These are phyloP conservation scores for Cladophialophora carrionii DNA, from an alignment of 2,329 filamentous ascomycete genomes.

Conservation along the genomic window DNA sequence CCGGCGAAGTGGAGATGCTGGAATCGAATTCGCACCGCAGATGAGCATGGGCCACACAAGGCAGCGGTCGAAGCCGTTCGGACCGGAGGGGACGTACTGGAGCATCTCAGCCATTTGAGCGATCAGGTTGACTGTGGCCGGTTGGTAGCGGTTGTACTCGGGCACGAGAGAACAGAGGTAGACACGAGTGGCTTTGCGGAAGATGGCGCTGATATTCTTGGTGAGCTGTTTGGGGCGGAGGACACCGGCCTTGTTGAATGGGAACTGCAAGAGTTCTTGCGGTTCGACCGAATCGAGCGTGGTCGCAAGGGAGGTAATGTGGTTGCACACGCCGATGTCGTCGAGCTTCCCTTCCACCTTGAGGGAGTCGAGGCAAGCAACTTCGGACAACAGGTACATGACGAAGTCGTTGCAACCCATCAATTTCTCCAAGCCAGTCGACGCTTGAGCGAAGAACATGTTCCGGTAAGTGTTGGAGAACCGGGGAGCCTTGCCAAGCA, in stretches of 20 bases:
- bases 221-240: constrained; percentile 81
- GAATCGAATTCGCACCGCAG: constrained; percentile 75
- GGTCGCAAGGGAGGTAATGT: constrained; percentile 83
- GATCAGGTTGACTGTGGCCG: constrained; percentile 74
- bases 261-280: constrained; percentile 62
- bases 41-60: constrained; percentile 93
- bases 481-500: constrained; percentile 80
- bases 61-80: constrained; percentile 82
- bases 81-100: constrained; percentile 78
- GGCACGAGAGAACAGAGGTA: constrained; percentile 96
- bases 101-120: constrained; percentile 76
- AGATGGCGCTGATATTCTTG: constrained; percentile 85
- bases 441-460: constrained; percentile 72
- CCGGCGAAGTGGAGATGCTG: constrained; percentile 72
- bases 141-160: constrained; percentile 75
- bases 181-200: constrained; percentile 88
- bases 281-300: constrained; percentile 43
- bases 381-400: constrained; percentile 98
- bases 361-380: constrained; percentile 89
- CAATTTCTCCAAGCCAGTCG: constrained; percentile 80
- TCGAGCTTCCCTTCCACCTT: constrained; percentile 78
- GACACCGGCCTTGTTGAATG: constrained; percentile 66
- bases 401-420: constrained; percentile 98
- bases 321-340: constrained; percentile 81
- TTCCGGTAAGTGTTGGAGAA: constrained; percentile 96